These are phyloP conservation scores for Phlegmacium glaucopus DNA, from an alignment of 768 basidiomycete genomes.

Conservation along the genomic window DNA sequence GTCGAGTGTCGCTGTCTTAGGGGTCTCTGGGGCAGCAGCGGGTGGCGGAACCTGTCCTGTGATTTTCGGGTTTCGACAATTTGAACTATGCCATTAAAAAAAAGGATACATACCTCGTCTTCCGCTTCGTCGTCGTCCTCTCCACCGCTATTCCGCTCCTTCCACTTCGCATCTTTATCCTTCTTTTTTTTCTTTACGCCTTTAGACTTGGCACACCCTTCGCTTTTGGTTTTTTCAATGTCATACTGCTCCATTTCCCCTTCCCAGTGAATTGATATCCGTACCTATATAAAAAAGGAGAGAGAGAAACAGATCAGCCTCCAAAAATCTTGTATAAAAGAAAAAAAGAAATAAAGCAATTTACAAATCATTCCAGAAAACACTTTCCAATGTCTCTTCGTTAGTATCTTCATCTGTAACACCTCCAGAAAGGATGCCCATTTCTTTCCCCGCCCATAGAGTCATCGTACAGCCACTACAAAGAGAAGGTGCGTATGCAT, in stretches of 20 bases:
- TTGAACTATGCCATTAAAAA: not conserved
- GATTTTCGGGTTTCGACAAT: not conserved
- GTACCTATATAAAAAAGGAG: conserved; percentile 41
- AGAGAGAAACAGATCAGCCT: too few species aligned
- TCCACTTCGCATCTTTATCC: conserved; percentile 11
- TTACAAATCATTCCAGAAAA: conserved; percentile 87
- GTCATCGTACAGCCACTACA: conserved; percentile 89
- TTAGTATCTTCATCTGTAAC: conserved; percentile 84
- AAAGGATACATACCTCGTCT: conserved; percentile 3
- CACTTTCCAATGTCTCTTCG: conserved; percentile 81
- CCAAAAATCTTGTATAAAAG: not conserved
- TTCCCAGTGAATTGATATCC: conserved; percentile 74
- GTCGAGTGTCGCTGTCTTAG: conserved; percentile 1
- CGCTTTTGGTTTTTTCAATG: conserved; percentile 67
- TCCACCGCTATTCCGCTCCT: conserved; percentile 16
- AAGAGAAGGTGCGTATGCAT: conserved; percentile 66
- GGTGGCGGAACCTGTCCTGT: not conserved
- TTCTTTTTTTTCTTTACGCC: conserved; percentile 42
- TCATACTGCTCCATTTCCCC: conserved; percentile 76
- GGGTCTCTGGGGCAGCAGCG: not conserved
- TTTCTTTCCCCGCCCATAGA: conserved; percentile 63
- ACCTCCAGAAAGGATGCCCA: conserved; percentile 81
- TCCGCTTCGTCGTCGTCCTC: conserved; percentile 16
- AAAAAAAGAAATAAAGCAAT: conserved; percentile 17
- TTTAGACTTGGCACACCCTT: conserved; percentile 15